Evolutionary conservation across 306 rosid species (phyloP).

Genomic region (Boehmeria nivea): DNA sequence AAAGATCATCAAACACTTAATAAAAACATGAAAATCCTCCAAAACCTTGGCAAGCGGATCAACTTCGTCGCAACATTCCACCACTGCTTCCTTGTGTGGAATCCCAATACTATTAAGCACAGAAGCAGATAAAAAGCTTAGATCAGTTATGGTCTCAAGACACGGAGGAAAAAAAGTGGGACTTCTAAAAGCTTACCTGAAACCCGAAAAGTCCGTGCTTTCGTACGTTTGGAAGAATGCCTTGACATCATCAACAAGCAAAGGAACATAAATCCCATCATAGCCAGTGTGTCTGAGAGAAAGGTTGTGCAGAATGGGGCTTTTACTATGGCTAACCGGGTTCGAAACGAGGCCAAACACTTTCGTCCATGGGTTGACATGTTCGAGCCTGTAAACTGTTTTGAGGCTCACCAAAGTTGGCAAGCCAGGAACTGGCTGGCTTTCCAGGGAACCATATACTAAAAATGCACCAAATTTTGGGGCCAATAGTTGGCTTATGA

Average conservation of each 20-base stretch:
- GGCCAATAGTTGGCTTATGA: constrained; percentile 20
- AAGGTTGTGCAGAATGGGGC: constrained; percentile 15
- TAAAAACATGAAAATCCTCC: not conserved
- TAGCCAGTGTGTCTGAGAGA: constrained; percentile 13
- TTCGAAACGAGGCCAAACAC: constrained; percentile 18
- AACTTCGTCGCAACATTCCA: constrained; percentile 18
- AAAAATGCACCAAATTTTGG: constrained; percentile 21
- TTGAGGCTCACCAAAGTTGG: constrained; percentile 16
- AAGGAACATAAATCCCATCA: constrained; percentile 17
- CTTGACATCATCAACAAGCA: constrained; percentile 14
- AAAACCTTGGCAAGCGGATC: constrained; percentile 23
- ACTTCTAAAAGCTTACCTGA: constrained; percentile 16
- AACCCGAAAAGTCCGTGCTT: constrained; percentile 18
- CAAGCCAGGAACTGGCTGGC: constrained; percentile 11
- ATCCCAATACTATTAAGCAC: constrained; percentile 13
- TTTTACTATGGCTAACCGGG: constrained; percentile 19
- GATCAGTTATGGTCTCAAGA: no score
- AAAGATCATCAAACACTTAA: not conserved
- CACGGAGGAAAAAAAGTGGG: not conserved
- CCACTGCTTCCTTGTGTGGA: constrained; percentile 14
- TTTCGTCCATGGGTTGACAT: constrained; percentile 9
- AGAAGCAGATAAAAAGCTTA: not conserved
- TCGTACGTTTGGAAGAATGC: constrained; percentile 14
- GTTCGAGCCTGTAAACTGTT: constrained; percentile 9
- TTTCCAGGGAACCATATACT: constrained; percentile 10